Base-by-base conservation (phyloP, 345 rosid genomes). In the Cardamine resedifolia region DNA sequence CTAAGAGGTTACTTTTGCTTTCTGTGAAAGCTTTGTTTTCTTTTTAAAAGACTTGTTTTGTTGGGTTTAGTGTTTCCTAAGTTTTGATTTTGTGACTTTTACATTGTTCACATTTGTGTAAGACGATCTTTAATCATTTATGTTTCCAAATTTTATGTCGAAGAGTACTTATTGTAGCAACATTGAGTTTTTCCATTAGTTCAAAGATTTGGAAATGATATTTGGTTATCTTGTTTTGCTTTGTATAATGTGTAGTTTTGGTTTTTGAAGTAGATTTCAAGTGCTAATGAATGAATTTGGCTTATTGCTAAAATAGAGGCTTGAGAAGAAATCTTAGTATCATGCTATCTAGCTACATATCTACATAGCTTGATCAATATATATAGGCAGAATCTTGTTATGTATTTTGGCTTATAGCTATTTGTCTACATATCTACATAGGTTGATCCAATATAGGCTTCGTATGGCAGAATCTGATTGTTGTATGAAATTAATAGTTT, bases 1-100 rank as follows among this genome's bases (percentile, higher is more conserved):
- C 76, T 74, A 64, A 77, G 77, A 31, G 24, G 61, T 64, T 53
- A 43, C 19, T 38, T 20, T 44, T 16, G 36, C n/a, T 4, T 19
- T 15, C 10, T 39, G 30, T 27, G 58, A 34, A 48, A 51, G 65
- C 41, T 67, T 53, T 28, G n/a, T n/a, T 34, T 36, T 51, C 18
- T 66, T 31, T 26, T 4, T 10, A 10, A 21, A 34, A 48, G 59
- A 38, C 75, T 33, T 43, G 8, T 62, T 27, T 43, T n/a, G 24
- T 30, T 41, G 24, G 39, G 7, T 28, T 27, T 30, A 30, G 61
- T 18, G 16, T 55, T 19, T 18, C 12, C 3, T 66, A 6, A 55
- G 48, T 64, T 72, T 64, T 43, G 44, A 16, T 23, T 55, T 2
- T 51, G 66, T 52, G 27, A 18, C 39, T 15, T 2, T 72, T 53